Evolutionary conservation across 306 rosid genomes (phyloP).

Genomic region (Rubus idaeus): DNA sequence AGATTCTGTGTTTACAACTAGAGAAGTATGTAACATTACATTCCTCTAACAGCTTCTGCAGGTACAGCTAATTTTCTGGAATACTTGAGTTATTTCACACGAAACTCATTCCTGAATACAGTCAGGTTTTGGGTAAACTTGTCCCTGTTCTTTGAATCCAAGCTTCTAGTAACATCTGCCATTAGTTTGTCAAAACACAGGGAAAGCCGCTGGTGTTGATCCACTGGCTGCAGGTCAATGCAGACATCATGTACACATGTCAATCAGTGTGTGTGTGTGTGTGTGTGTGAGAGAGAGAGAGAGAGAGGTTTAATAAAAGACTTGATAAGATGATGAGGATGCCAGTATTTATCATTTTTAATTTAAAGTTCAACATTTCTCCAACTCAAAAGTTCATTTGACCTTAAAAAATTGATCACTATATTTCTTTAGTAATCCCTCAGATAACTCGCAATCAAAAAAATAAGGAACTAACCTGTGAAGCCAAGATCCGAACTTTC

Average conservation of each 20-base stretch:
- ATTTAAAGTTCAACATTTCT: background rate
- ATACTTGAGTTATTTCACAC: constrained; percentile 35
- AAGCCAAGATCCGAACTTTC: constrained; percentile 52
- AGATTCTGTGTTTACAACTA: background rate
- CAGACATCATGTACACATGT: background rate
- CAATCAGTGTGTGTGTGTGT: background rate
- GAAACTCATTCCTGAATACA: constrained; percentile 55
- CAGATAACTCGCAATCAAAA: background rate
- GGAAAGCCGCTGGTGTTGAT: constrained; percentile 57
- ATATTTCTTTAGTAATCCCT: background rate
- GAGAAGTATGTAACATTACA: background rate
- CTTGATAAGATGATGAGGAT: background rate
- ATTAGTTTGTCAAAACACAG: constrained; percentile 58
- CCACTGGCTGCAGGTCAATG: constrained; percentile 44
- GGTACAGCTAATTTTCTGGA: background rate
- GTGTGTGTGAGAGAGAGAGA: too few species aligned
- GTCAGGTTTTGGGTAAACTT: constrained; percentile 63
- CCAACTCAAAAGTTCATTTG: background rate
- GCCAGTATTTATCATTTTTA: background rate
- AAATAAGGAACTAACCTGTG: constrained; percentile 45
- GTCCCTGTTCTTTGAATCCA: constrained; percentile 64
- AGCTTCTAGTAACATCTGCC: constrained; percentile 59
- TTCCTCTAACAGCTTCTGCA: constrained; percentile 10
- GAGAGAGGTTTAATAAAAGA: background rate
- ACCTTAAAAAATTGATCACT: background rate